Evolutionary conservation across 2,329 filamentous ascomycete genomes (phyloP), one percentile per base, ranked within the genome.

Genomic region (Diaporthe batatas): DNA sequence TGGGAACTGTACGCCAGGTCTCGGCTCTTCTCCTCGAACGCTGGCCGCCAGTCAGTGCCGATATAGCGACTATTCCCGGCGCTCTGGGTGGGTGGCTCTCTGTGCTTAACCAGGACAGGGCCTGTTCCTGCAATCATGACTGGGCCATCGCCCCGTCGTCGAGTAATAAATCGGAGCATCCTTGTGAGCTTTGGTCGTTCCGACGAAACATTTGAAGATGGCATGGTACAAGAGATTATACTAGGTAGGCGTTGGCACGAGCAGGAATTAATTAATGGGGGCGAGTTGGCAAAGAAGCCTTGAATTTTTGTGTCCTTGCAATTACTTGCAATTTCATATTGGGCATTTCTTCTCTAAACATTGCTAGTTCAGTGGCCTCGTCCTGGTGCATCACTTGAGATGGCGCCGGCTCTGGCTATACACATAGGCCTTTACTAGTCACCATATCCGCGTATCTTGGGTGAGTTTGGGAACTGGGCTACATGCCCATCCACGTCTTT

Each of bases 401-500:
- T 49, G 42, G 59, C 59, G 12, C 42, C 29, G 29, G 49, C 59
- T 44, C 44, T 49, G 21, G 6, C 59, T 65, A 65, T 18, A 23
- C 25, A 4, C 11, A 8, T 10, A 6, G 18, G 5, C 14, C 2
- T 32, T 10, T 64, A 64, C 42, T 44, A 44, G 42, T 47, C 21
- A 32, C 25, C 3, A 32, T 29, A 32, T 6, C 42, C 10, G 34
- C 6, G 23, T 36, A 36, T 49, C 34, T 36, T 65, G 42, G 11
- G 29, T 5, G 7, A 36, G 59, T 44, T 36, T 51, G 5, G n/a
- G 29, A 21, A 36, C 44, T 29, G 23, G 23, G 36, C 10, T 23
- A 29, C 7, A 10, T 29, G 12, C 16, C 6, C 42, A 36, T 10
- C 23, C 29, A 12, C 21, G 21, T 10, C 21, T 29, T 11, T 18